Conservation (phyloP, 2,329 filamentous ascomycete species). For the Clarireedia homoeocarpa region DNA sequence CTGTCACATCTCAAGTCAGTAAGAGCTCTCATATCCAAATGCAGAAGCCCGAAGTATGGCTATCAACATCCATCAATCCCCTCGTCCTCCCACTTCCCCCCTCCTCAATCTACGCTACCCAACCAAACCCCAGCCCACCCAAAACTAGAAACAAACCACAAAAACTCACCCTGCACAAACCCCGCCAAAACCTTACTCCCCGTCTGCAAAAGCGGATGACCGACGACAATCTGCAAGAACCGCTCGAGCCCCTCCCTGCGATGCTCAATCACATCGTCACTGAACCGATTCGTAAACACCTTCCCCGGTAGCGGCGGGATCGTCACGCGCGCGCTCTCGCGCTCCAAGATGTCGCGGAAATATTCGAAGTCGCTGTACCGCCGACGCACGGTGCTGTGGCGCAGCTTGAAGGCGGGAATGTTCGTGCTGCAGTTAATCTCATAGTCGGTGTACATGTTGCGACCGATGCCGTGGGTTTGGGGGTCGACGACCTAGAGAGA, state of each 20-base stretch:
- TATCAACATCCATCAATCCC: too few species aligned
- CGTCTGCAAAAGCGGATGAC: constrained; percentile 92
- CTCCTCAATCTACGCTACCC: neutral
- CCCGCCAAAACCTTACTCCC: constrained; percentile 93
- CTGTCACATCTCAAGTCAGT: constrained; percentile 33
- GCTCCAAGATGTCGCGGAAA: constrained; percentile 95
- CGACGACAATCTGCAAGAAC: constrained; percentile 95
- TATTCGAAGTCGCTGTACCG: constrained; percentile 98
- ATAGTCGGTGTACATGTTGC: constrained; percentile 97
- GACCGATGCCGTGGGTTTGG: constrained; percentile 87
- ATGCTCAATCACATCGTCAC: constrained; percentile 96
- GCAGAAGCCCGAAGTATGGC: too few species aligned
- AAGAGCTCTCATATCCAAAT: neutral
- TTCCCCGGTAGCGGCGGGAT: constrained; percentile 95
- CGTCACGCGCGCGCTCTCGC: constrained; percentile 86
- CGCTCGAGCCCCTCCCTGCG: constrained; percentile 84
- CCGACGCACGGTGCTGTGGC: constrained; percentile 77
- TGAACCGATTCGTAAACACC: constrained; percentile 96
- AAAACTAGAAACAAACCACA: neutral
- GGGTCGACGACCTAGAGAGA: constrained; percentile 73
- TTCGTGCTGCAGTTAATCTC: constrained; percentile 97
- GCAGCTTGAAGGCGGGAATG: constrained; percentile 97
- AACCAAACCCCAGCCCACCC: too few species aligned
- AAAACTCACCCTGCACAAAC: constrained; percentile 81
- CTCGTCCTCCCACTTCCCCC: neutral